These are phyloP conservation scores for Solanum bulbocastanum DNA, from an alignment of 257 asterid species.

Conservation along the genomic window DNA sequence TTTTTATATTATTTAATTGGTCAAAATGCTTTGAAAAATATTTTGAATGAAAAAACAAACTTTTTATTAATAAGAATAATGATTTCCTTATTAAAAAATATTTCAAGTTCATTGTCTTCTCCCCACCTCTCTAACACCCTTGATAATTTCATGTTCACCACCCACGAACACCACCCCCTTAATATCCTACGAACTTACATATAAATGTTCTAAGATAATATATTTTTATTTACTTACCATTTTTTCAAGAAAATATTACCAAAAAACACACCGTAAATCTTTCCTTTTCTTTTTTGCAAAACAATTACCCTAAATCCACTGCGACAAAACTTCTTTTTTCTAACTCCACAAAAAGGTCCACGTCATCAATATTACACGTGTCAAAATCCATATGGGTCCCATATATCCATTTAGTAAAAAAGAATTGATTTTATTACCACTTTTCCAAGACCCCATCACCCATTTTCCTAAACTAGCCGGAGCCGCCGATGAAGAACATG, in stretches of 20 bases:
- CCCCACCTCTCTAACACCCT: too few species aligned
- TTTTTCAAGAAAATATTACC: neutral
- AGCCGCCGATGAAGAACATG: slow-evolving; percentile 3
- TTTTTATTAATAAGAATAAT: too few species aligned
- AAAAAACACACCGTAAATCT: neutral
- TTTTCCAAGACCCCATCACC: too few species aligned
- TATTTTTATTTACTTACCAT: too few species aligned
- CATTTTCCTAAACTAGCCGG: neutral
- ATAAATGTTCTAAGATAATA: too few species aligned
- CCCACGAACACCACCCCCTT: neutral
- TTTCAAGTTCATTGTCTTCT: neutral
- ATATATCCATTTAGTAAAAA: neutral
- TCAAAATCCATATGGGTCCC: neutral
- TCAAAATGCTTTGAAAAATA: too few species aligned
- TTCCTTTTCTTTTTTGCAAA: too few species aligned
- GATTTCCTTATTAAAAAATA: neutral
- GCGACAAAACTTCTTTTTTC: too few species aligned
- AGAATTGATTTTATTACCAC: neutral
- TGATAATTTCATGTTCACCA: too few species aligned
- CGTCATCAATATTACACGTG: neutral
- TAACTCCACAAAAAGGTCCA: neutral
- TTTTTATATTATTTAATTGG: too few species aligned
- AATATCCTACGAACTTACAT: neutral
- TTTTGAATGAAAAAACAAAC: neutral
- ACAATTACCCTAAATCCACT: neutral